Evolutionary conservation across 805 yeast genomes (phyloP).

Genomic region (Zygotorulaspora danielsina): DNA sequence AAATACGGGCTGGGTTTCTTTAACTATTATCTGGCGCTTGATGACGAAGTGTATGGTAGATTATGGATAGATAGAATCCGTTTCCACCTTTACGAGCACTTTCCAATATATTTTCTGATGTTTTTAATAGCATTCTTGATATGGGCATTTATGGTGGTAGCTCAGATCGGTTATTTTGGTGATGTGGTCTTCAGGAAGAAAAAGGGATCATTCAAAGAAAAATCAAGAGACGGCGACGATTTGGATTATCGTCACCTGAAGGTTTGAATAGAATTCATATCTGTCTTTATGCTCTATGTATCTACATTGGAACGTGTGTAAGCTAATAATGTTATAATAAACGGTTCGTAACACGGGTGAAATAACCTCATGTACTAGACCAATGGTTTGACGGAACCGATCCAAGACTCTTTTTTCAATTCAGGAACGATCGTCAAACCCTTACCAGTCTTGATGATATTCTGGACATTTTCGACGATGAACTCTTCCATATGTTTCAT

Average conservation of each 20-base stretch:
- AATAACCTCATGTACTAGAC: constrained; percentile 2
- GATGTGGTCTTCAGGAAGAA: constrained; percentile 11
- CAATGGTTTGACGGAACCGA: constrained; percentile 20
- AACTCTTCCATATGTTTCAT: constrained; percentile 75
- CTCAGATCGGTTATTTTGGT: constrained; percentile 10
- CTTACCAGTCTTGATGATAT: constrained; percentile 59
- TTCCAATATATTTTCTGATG: constrained; percentile 19
- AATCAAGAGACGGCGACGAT: constrained; percentile 21
- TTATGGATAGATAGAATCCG: constrained; percentile 20
- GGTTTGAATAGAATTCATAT: constrained; percentile 9
- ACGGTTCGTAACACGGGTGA: no score
- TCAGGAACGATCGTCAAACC: constrained; percentile 83
- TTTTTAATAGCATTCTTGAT: constrained; percentile 16
- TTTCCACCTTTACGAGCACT: constrained; percentile 27
- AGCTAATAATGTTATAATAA: not conserved
- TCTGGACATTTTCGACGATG: constrained; percentile 62
- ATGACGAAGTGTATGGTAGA: constrained; percentile 23
- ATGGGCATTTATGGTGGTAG: constrained; percentile 17
- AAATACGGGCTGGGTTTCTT: constrained; percentile 35
- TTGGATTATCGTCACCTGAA: constrained; percentile 23
- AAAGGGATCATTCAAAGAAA: constrained; percentile 10
- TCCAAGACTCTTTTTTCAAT: constrained; percentile 39
- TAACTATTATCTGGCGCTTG: constrained; percentile 28
- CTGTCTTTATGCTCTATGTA: not conserved
- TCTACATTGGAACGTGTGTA: not conserved